Evolutionary conservation across 2,329 filamentous ascomycete genomes (phyloP), one percentile per base, ranked within the genome.

Genomic region (Elsinoe necatrix): DNA sequence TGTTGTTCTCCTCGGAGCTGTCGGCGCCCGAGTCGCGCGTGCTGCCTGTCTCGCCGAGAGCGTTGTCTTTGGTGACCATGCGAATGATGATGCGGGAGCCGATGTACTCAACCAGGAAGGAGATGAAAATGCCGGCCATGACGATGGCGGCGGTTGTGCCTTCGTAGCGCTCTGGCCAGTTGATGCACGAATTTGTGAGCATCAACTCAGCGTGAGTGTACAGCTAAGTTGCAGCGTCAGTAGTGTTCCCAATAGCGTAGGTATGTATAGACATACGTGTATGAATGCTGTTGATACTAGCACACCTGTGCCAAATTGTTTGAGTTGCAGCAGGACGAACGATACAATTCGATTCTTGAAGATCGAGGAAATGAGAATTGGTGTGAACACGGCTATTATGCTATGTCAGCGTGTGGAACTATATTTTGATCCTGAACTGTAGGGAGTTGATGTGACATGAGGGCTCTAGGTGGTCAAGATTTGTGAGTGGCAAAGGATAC

Each of bases 81-180:
- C 56, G 55, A 2, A 60, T 63, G 0, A 85, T 74, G 47, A 85
- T 68, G 1, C 85, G 80, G 37, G 83, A 78, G 41, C 84, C 82
- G 11, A 80, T 60, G 63, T 82, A 89, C 65, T 91, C 87, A 34
- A 88, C 75, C 1, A 87, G 63, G 68, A 89, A 90, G 0, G 86
- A 84, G 2, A 89, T 61, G 67, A 89, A 85, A 1, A 89, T 71
- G 0, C 87, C 87, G 0, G 82, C 86, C 81, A 90, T 86, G 47
- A 86, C 77, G 39, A 91, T 81, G 1, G 86, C 82, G 0, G 85
- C 80, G 0, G 86, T 81, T 0, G 83, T 87, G 2, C 75, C 80
- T 68, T 91, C 87, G 63, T 87, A 91, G 29, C 48, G 48, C 4
- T 73, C 66, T 2, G 90, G 71, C 6, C 77, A 75, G 3, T 83